A percentile compares a stretch with the other conserved stretches of the same genome.
Conservation (phyloP, 495 filamentous ascomycete species). For the Geopyxis carbonaria region DNA sequence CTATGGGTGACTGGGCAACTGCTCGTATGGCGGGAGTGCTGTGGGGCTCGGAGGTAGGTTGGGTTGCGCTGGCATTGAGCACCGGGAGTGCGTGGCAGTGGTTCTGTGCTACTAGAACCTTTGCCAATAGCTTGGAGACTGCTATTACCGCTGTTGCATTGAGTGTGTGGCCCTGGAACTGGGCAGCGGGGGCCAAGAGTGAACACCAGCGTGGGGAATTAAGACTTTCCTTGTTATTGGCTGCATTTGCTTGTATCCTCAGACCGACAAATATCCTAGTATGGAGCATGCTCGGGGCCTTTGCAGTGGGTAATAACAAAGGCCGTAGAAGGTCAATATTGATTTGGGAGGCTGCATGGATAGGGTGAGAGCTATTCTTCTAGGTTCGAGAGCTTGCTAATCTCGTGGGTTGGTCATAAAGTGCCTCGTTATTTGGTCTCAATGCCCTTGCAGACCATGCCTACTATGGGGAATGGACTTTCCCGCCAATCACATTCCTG, state of each 20-base stretch:
- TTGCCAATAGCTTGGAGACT: constrained; percentile 88
- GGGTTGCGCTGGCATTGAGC: constrained; percentile 45
- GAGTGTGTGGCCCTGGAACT: constrained; percentile 70
- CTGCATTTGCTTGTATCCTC: constrained; percentile 69
- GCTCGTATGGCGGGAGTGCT: constrained; percentile 63
- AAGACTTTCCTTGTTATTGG: constrained; percentile 51
- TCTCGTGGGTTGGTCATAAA: background rate
- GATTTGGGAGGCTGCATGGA: constrained; percentile 12
- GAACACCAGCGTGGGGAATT: constrained; percentile 26
- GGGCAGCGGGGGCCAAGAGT: constrained; percentile 1
- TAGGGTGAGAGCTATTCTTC: constrained; percentile 23
- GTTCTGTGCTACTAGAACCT: constrained; percentile 82
- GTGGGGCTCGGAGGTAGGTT: constrained; percentile 41
- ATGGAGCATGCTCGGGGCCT: constrained; percentile 46
- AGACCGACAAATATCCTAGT: constrained; percentile 81
- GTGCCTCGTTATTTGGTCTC: constrained; percentile 13
- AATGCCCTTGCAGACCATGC: constrained; percentile 48
- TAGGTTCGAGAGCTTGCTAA: background rate
- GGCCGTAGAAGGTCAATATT: constrained; percentile 12
- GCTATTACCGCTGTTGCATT: constrained; percentile 67
- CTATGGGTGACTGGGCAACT: constrained; percentile 70
- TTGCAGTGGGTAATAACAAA: constrained; percentile 31
- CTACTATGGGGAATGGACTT: constrained; percentile 77
- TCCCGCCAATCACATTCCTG: constrained; percentile 76
- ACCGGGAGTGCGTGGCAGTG: constrained; percentile 86